Evolutionary conservation across 2,329 filamentous ascomycete genomes (phyloP).

Genomic region (Calonectria pauciramosa): DNA sequence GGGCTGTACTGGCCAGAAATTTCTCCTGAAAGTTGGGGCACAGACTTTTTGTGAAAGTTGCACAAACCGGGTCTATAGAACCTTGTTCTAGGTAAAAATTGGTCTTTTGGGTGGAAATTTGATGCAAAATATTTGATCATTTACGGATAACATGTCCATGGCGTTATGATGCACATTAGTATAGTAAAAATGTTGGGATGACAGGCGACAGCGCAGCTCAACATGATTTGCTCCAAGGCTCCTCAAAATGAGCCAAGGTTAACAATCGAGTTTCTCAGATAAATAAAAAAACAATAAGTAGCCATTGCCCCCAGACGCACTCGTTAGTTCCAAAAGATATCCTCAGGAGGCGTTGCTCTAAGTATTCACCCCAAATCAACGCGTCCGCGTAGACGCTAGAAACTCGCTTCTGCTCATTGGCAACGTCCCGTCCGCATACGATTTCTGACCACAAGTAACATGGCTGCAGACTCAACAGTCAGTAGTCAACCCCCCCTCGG

Average conservation of each 20-base stretch:
- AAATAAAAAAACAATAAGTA: no score
- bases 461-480: background rate
- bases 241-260: no score
- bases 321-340: no score
- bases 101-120: background rate
- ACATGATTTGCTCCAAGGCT: no score
- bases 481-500: no score
- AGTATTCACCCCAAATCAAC: no score
- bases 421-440: background rate
- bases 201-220: no score
- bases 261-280: no score
- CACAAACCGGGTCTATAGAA: background rate
- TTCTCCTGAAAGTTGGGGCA: constrained; percentile 42
- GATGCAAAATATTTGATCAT: background rate
- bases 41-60: constrained; percentile 8
- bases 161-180: background rate
- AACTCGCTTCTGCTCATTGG: background rate
- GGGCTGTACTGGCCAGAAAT: constrained; percentile 45
- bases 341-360: no score
- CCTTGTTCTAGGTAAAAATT: background rate
- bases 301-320: no score
- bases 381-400: no score
- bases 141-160: background rate
- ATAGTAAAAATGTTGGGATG: background rate
- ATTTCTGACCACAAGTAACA: constrained; percentile 24